These are phyloP conservation scores for Kokia cookei DNA, from an alignment of 441 rosid genomes.

Conservation along the genomic window DNA sequence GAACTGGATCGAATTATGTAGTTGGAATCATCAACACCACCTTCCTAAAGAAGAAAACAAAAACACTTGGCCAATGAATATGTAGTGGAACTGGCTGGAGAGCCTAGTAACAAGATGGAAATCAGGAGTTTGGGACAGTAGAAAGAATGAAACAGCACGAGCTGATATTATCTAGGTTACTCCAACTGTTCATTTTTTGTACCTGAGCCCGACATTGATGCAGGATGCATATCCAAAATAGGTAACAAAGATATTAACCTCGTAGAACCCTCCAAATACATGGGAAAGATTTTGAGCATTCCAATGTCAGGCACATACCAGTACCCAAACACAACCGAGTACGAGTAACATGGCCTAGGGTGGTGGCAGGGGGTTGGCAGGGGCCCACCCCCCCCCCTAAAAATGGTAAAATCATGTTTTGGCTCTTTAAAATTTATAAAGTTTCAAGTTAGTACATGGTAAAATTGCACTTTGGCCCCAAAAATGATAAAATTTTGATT, in stretches of 20 bases:
- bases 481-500: too few species aligned
- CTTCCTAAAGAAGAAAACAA: conserved; percentile 32
- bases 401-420: too few species aligned
- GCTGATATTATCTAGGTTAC: background rate
- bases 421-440: too few species aligned
- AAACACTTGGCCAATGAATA: background rate
- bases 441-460: too few species aligned
- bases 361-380: too few species aligned
- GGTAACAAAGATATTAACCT: background rate
- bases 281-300: background rate
- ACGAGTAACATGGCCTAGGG: background rate
- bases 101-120: background rate
- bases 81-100: background rate
- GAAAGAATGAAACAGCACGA: background rate
- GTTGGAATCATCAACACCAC: conserved; percentile 32
- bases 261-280: background rate
- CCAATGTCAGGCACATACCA: background rate
- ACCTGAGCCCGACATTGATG: background rate
- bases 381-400: too few species aligned
- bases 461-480: too few species aligned
- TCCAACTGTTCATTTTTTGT: background rate
- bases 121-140: background rate
- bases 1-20: conserved; percentile 34
- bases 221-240: background rate
- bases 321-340: background rate